These are phyloP conservation scores for Rhodotorula sp. DNA, from an alignment of 1,284 basidiomycete species.

Conservation along the genomic window DNA sequence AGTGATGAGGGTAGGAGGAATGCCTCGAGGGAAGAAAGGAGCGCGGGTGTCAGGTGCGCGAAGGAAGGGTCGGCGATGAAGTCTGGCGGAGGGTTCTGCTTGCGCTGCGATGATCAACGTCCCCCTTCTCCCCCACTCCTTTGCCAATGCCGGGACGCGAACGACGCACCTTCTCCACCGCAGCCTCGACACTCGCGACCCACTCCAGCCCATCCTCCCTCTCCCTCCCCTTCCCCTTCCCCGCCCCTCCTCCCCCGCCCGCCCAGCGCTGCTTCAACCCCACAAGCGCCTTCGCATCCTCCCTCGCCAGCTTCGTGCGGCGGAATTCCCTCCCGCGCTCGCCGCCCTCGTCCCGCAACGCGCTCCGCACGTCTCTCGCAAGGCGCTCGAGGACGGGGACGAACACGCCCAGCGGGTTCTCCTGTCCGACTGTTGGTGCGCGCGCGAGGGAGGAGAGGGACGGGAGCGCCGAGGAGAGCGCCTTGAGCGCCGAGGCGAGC, in stretches of 20 bases:
- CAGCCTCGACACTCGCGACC: neutral
- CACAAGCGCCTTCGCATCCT: slow-evolving; percentile 34
- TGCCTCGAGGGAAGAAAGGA: slow-evolving; percentile 28
- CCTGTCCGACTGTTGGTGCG: neutral
- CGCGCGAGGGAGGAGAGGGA: neutral
- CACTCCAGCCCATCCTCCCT: slow-evolving; percentile 12
- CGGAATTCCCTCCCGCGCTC: slow-evolving; percentile 2
- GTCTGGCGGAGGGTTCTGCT: slow-evolving; percentile 21
- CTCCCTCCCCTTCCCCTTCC: slow-evolving; percentile 17
- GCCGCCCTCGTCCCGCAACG: neutral
- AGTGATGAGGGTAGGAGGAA: slow-evolving; percentile 29
- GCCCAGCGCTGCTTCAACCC: slow-evolving; percentile 29
- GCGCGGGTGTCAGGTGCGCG: neutral
- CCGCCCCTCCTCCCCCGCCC: neutral
- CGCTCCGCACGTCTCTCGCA: slow-evolving; percentile 1
- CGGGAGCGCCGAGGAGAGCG: slow-evolving; percentile 7
- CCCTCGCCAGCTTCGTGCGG: slow-evolving; percentile 4
- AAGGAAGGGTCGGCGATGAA: neutral
- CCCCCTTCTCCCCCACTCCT: no score
- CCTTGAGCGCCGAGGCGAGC: slow-evolving; percentile 11
- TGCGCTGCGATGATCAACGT: neutral
- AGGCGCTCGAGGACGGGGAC: slow-evolving; percentile 23
- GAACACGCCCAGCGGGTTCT: slow-evolving; percentile 23
- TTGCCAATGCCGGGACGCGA: no score
- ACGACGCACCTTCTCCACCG: slow-evolving; percentile 15